Conservation (phyloP, 768 basidiomycete species). For the Phaeolepiota aurea region DNA sequence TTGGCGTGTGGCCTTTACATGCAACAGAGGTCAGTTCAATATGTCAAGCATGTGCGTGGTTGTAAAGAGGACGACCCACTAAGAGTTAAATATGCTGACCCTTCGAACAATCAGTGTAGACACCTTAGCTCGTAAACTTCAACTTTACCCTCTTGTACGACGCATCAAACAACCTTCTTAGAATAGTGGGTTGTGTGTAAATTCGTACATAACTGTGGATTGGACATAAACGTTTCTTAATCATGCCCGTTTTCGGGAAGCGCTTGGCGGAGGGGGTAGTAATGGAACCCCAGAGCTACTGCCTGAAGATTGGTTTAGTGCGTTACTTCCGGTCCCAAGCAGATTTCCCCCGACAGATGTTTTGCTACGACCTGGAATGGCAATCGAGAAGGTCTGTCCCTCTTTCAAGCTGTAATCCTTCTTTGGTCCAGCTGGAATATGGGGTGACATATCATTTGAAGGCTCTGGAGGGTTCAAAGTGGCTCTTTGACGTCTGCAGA, state of each 20-base stretch:
- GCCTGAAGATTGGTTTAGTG: conserved; percentile 12
- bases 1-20: too few relatives aligned
- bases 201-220: too few relatives aligned
- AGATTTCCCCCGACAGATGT: conserved; percentile 25
- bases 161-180: too few relatives aligned
- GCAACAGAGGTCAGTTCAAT: too few relatives aligned
- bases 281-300: conserved; percentile 47
- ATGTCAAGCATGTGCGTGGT: too few relatives aligned
- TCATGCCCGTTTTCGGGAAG: conserved; percentile 37
- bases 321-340: conserved; percentile 20
- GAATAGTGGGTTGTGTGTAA: too few relatives aligned
- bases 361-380: conserved; percentile 74
- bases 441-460: conserved; percentile 46
- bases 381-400: conserved; percentile 89
- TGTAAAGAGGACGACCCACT: too few relatives aligned
- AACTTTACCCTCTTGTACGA: too few relatives aligned
- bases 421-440: conserved; percentile 71
- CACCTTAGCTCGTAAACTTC: too few relatives aligned
- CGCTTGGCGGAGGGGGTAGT: conserved; percentile 78
- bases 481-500: conserved; percentile 59
- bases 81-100: too few relatives aligned
- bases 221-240: too few relatives aligned
- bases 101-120: too few relatives aligned
- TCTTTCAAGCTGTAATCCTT: conserved; percentile 93
- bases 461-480: conserved; percentile 44